Percentiles rank a stretch among this genome's conserved stretches.
Conservation (phyloP, 2,329 filamentous ascomycete genomes). For the Ophiostoma pallidulum region DNA sequence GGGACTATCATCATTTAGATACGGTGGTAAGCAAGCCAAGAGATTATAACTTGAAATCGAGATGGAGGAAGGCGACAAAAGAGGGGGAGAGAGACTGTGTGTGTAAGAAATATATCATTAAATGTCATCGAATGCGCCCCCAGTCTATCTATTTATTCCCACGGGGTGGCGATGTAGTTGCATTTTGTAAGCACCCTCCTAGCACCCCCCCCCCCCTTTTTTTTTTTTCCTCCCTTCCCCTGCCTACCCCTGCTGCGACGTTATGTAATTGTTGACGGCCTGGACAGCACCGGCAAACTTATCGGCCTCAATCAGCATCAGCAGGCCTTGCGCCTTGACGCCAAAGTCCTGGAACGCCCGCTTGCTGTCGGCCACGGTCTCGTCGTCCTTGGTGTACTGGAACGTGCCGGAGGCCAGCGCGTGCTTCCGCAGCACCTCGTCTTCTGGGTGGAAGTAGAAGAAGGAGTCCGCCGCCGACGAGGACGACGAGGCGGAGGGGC, state of each 20-base stretch:
- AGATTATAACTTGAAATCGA: no score
- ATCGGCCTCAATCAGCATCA: conserved; percentile 74
- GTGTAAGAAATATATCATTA: no score
- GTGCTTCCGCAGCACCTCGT: conserved; percentile 76
- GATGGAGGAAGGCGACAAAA: no score
- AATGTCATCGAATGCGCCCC: no score
- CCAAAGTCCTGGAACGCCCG: conserved; percentile 90
- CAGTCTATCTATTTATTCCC: no score
- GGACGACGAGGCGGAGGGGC: no score
- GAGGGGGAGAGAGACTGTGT: no score
- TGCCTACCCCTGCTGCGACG: conserved; percentile 29
- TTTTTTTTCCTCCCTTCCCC: conserved; percentile 12
- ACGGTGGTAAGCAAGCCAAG: no score
- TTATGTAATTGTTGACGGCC: conserved; percentile 66
- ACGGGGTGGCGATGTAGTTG: not conserved
- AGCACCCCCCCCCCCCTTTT: no score
- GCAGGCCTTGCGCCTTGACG: conserved; percentile 70
- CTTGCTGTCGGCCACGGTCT: conserved; percentile 81
- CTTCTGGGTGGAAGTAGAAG: conserved; percentile 94
- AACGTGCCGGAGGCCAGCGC: conserved; percentile 61
- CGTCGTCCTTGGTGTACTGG: conserved; percentile 71
- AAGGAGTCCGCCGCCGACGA: conserved; percentile 28
- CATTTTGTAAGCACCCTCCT: no score
- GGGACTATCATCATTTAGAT: no score
- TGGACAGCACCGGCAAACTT: conserved; percentile 70